Evolutionary conservation across 2,329 filamentous ascomycete genomes (phyloP), one percentile per base, ranked within the genome.

Genomic region (Xylaria sp.): DNA sequence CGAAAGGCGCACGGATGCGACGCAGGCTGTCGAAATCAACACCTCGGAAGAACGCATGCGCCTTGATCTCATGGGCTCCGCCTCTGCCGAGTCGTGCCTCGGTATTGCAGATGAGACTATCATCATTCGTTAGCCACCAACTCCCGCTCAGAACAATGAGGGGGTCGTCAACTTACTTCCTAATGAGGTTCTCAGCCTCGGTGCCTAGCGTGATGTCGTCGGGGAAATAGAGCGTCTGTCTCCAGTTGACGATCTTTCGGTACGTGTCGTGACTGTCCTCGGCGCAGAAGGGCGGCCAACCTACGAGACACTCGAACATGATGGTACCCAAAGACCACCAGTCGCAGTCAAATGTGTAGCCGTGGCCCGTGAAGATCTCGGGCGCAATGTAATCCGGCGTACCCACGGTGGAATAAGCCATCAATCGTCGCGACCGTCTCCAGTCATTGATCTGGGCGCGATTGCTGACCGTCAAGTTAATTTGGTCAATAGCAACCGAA

Each of bases 301-400:
- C 94, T 63, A 99, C 92, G 67, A 99, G 82, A 75, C 94, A 99
- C 76, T 99, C 94, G 70, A 97, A 99, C 94, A 99, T 97, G 77
- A 99, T 99, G 50, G 94, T 97, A 56, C 94, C 94, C 54, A 99
- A 83, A 19, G 91, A 96, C 94, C 94, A 99, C 94, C 94, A 99
- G 80, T 99, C 94, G 74, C 94, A 99, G 73, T 95, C 89, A 71
- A 93, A 96, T 60, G 91, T 91, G 78, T 99, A 99, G 53, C 94
- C 94, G 70, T 96, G 90, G 16, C 93, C 92, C 52, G 91, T 95
- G 76, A 99, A 97, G 69, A 99, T 97, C 74, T 99, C 94, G 2
- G 94, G 94, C 1, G 94, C 94, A 72, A 99, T 99, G 74, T 99
- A 99, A 75, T 99, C 94, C 8, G 94, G 94, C 1, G 94, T 99